These are phyloP conservation scores for Aureobasidium namibiae DNA, from an alignment of 2,329 filamentous ascomycete species.

Conservation along the genomic window DNA sequence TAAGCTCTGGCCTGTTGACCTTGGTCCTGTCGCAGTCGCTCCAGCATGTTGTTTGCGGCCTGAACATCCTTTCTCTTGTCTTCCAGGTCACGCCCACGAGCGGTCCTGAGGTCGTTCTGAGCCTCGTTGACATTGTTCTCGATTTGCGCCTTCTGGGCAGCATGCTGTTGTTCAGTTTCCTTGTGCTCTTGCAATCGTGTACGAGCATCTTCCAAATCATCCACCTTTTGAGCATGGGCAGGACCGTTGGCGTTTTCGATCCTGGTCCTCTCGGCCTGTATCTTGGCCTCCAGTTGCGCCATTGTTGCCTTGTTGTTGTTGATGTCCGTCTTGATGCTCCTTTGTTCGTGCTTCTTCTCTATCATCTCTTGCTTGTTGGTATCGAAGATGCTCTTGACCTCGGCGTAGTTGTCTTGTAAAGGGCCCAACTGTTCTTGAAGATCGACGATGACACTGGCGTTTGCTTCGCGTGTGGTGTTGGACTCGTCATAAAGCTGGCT, in stretches of 20 bases:
- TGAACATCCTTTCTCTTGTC: conserved; percentile 20
- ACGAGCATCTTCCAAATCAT: conserved; percentile 48
- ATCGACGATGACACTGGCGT: conserved; percentile 28
- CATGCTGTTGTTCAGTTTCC: conserved; percentile 39
- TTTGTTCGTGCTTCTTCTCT: conserved; percentile 46
- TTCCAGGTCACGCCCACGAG: conserved; percentile 21
- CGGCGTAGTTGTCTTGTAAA: conserved; percentile 39
- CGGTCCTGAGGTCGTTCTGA: conserved; percentile 28
- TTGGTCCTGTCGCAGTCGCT: conserved; percentile 47
- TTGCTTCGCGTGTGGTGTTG: conserved; percentile 30
- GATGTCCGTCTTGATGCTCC: conserved; percentile 54
- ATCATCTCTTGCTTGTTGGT: conserved; percentile 20
- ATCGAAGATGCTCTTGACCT: conserved; percentile 46
- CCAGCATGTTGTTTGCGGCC: conserved; percentile 41
- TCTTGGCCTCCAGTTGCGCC: conserved; percentile 34
- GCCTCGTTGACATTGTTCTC: conserved; percentile 29
- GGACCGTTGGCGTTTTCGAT: conserved; percentile 59
- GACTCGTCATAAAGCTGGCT: conserved; percentile 36
- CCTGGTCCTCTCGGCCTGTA: conserved; percentile 49
- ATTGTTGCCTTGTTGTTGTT: conserved; percentile 42
- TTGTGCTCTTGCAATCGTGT: conserved; percentile 29
- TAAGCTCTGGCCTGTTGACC: conserved; percentile 58
- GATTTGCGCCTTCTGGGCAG: conserved; percentile 30
- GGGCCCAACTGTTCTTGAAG: conserved; percentile 31
- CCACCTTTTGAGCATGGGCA: conserved; percentile 53